These are phyloP conservation scores for Oryza officinalis DNA, from an alignment of 176 grass and related monocot species.

Conservation along the genomic window DNA sequence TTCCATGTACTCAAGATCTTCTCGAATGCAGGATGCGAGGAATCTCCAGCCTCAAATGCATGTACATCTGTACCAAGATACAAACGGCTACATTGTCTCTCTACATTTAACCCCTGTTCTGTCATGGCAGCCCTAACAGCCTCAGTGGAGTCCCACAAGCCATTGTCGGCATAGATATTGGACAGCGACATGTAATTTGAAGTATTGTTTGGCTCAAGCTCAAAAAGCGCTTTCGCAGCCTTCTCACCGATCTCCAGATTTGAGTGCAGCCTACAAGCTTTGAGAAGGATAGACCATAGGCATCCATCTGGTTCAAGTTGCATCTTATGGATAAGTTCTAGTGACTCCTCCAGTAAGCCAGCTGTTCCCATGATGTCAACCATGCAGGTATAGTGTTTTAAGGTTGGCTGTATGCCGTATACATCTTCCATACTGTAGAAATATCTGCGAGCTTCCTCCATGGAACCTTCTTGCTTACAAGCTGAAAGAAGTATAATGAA, in stretches of 20 bases:
- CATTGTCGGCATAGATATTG: slow-evolving; percentile 58
- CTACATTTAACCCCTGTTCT: slow-evolving; percentile 52
- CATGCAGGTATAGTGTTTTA: slow-evolving; percentile 76
- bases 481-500: slow-evolving; percentile 70
- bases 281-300: slow-evolving; percentile 68
- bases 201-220: slow-evolving; percentile 67
- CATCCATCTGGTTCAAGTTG: slow-evolving; percentile 66
- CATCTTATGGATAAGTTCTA: slow-evolving; percentile 61
- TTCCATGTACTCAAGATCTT: slow-evolving; percentile 52
- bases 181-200: slow-evolving; percentile 64
- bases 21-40: slow-evolving; percentile 51
- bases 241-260: slow-evolving; percentile 63
- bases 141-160: slow-evolving; percentile 58
- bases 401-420: slow-evolving; percentile 57
- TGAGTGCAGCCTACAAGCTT: slow-evolving; percentile 62
- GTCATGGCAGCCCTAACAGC: slow-evolving; percentile 52
- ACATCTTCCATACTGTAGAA: slow-evolving; percentile 61
- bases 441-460: slow-evolving; percentile 50
- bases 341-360: slow-evolving; percentile 57
- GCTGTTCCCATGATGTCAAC: slow-evolving; percentile 64
- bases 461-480: slow-evolving; percentile 63
- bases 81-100: slow-evolving; percentile 51
- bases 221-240: slow-evolving; percentile 62
- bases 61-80: slow-evolving; percentile 42
- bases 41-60: slow-evolving; percentile 61